Evolutionary conservation across 371 early-diverging fungal species (phyloP).

Genomic region (Mortierella polycephala): DNA sequence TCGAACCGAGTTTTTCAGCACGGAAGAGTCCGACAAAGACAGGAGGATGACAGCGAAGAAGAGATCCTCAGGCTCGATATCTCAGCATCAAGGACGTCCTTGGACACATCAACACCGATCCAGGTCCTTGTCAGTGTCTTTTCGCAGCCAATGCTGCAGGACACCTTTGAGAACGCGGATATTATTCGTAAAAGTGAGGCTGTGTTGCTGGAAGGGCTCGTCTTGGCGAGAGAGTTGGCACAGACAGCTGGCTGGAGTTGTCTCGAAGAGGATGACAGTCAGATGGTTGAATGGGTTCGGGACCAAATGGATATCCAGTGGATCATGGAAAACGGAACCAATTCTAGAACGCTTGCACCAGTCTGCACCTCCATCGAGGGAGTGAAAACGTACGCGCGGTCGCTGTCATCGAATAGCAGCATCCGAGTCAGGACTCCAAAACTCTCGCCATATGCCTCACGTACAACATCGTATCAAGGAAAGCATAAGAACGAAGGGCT

Average conservation of each 20-base stretch:
- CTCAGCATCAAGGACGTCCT: slow-evolving; percentile 18
- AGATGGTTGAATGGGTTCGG: slow-evolving; percentile 53
- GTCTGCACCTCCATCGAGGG: slow-evolving; percentile 17
- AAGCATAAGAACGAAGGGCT: slow-evolving; percentile 4
- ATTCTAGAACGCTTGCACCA: background rate
- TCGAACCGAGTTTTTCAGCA: slow-evolving; percentile 15
- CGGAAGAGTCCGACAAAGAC: slow-evolving; percentile 12
- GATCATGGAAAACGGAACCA: slow-evolving; percentile 3
- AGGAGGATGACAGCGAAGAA: slow-evolving; percentile 2
- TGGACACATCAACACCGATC: slow-evolving; percentile 13
- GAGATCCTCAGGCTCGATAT: slow-evolving; percentile 27
- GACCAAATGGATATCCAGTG: slow-evolving; percentile 48
- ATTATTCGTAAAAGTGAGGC: slow-evolving; percentile 40
- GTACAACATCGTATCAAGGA: slow-evolving; percentile 23
- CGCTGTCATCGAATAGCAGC: slow-evolving; percentile 10
- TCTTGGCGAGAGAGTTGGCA: slow-evolving; percentile 40
- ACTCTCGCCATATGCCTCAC: slow-evolving; percentile 43
- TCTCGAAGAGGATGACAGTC: slow-evolving; percentile 39
- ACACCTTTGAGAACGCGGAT: slow-evolving; percentile 36
- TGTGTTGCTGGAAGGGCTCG: slow-evolving; percentile 42
- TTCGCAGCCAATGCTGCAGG: slow-evolving; percentile 25
- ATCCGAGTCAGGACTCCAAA: slow-evolving; percentile 27
- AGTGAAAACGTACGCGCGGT: slow-evolving; percentile 1
- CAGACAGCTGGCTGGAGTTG: slow-evolving; percentile 34
- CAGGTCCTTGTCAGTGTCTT: slow-evolving; percentile 32